Base-by-base conservation (phyloP, 805 yeast genomes). In the Limtongia smithiae region DNA sequence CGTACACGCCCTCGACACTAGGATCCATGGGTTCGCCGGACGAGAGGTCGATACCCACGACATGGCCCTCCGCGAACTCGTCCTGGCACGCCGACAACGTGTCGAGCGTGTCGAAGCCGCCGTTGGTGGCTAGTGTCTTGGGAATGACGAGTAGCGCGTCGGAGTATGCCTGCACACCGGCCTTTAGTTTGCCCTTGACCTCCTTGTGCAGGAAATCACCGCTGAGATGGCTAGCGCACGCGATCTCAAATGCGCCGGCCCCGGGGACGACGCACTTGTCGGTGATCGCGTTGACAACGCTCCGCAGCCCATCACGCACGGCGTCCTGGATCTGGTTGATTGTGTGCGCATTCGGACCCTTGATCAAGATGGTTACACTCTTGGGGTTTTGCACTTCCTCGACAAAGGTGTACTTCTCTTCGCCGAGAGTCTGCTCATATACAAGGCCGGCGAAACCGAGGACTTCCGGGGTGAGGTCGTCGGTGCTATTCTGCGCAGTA, bases 21-120 rank as follows among this genome's bases (percentile, higher is more conserved):
- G 98, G 97, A 65, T 91, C 97, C 79, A 91, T 82, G 42, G 97
- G 93, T 65, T 90, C 96, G 34, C 99, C 99, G 9, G 91, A 77
- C 53, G 79, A 80, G 58, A 93, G 76, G 67, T 93, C 96, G 46
- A 93, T 82, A 49, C 98, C 99, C 37, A 90, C 95, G 28, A 80
- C 78, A 62, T 85, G 81, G 44, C 83, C 93, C 32, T 65, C 65
- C 37, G 75, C 79, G 49, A 83, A 77, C 67, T 85, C 95, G 69
- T 93, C 98, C 70, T 88, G 95, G 60, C 95, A 88, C 48, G 82
- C 78, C 24, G 93, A 81, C 21, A 93, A 76, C 9, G 96, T 83
- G 65, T 93, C 97, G 60, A 93, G 77, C 1, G 91, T 81, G 68
- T 93, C 98, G 61, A 83, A 82, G 6, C 99, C 98, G 2, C 97